Conservation (phyloP, 371 early-diverging fungal species). For the Sporodiniella umbellata region DNA sequence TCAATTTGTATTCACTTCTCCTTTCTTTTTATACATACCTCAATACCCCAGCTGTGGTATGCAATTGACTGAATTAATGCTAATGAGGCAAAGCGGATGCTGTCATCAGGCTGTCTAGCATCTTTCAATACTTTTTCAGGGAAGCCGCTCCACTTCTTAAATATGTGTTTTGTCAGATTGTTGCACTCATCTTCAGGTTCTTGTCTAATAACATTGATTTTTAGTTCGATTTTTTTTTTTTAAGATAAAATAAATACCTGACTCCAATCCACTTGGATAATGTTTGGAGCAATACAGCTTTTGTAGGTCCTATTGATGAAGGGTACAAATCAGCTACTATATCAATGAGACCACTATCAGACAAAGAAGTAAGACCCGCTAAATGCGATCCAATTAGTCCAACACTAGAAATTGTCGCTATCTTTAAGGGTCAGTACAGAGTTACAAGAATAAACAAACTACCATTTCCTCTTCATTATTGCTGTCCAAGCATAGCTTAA, state of each 20-base stretch:
- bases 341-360: conserved; percentile 1
- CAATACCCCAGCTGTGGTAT: conserved; percentile 36
- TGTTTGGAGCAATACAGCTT: conserved; percentile 32
- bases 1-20: background rate
- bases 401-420: conserved; percentile 28
- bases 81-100: conserved; percentile 37
- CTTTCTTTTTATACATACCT: conserved; percentile 27
- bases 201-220: conserved; percentile 7
- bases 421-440: conserved; percentile 12
- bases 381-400: conserved; percentile 40
- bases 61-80: conserved; percentile 41
- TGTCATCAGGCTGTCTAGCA: conserved; percentile 39
- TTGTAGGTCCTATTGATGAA: conserved; percentile 30
- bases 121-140: conserved; percentile 20
- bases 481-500: conserved; percentile 26
- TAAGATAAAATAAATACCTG: conserved; percentile 35
- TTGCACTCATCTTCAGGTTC: conserved; percentile 22
- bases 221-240: background rate
- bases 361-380: conserved; percentile 21
- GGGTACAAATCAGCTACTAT: conserved; percentile 19
- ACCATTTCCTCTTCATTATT: conserved; percentile 34
- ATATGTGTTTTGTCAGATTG: conserved; percentile 26
- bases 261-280: conserved; percentile 40
- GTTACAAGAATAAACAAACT: conserved; percentile 2
- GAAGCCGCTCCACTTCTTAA: background rate